Conservation (phyloP, 1,284 basidiomycete species). For the Cutaneotrichosporon sp. region DNA sequence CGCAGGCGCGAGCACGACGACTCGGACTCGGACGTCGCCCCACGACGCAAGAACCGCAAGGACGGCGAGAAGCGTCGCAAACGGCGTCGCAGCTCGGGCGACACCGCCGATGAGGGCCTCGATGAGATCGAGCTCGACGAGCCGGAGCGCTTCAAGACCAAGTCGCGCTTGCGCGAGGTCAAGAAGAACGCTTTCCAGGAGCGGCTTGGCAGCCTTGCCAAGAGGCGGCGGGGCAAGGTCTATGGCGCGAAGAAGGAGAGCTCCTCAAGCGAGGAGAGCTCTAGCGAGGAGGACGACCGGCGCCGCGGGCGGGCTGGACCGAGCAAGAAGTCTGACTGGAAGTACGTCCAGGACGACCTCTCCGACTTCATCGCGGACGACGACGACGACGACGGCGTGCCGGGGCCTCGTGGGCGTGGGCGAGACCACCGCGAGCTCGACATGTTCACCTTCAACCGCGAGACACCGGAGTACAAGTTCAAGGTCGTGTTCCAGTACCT, state of each 20-base stretch:
- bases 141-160: constrained; percentile 56
- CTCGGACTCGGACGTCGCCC: background rate
- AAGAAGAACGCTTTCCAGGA: constrained; percentile 36
- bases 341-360: background rate
- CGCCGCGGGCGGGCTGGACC: constrained; percentile 18
- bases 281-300: constrained; percentile 47
- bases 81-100: constrained; percentile 10
- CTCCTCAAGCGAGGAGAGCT: constrained; percentile 41
- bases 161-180: constrained; percentile 44
- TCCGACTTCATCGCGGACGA: constrained; percentile 73
- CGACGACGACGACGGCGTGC: constrained; percentile 55
- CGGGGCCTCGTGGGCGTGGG: constrained; percentile 56
- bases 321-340: no score
- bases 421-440: constrained; percentile 27
- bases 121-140: constrained; percentile 61
- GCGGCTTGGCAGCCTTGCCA: constrained; percentile 39
- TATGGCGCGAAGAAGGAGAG: constrained; percentile 13
- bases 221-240: constrained; percentile 23
- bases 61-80: constrained; percentile 19
- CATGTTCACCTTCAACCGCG: constrained; percentile 74
- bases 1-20: background rate
- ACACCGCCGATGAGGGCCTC: constrained; percentile 58
- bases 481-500: constrained; percentile 77
- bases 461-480: constrained; percentile 55
- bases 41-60: constrained; percentile 22